phyloP scores from a whole-genome alignment of 2,329 filamentous ascomycete species.

The Epichloe coenophiala region DNA sequence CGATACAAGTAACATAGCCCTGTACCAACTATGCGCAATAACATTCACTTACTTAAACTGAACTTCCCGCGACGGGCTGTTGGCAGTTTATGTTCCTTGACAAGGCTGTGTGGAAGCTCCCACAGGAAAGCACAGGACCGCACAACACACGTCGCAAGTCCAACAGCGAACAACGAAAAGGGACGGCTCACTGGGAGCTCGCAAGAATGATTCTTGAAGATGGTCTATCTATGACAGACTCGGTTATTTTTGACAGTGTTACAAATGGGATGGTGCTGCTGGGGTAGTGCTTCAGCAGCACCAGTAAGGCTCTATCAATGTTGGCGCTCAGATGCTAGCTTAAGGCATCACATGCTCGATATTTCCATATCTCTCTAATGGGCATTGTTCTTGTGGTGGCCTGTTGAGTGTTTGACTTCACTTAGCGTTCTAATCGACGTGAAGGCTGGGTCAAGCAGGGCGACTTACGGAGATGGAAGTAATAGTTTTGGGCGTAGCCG shows the following conservation, averaged over 20 bases:
- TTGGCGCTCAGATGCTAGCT: conserved; percentile 11
- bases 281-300: conserved; percentile 7
- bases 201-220: neutral
- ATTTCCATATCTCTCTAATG: conserved; percentile 49
- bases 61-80: too few relatives aligned
- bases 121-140: too few relatives aligned
- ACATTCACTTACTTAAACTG: neutral
- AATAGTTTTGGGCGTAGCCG: conserved; percentile 97
- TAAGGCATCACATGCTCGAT: neutral
- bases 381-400: conserved; percentile 99
- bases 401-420: conserved; percentile 32
- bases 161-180: neutral
- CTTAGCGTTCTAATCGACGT: conserved; percentile 2
- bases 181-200: neutral
- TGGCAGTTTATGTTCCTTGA: too few relatives aligned
- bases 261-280: conserved; percentile 2
- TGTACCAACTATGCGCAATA: neutral
- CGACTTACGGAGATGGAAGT: conserved; percentile 94
- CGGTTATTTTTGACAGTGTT: neutral
- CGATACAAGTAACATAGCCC: too few relatives aligned
- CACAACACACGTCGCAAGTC: neutral
- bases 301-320: conserved; percentile 30
- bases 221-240: neutral
- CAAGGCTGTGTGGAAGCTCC: too few relatives aligned
- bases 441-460: neutral